Base-by-base conservation (phyloP, 2,329 filamentous ascomycete genomes). In the Stromatinia cepivora region DNA sequence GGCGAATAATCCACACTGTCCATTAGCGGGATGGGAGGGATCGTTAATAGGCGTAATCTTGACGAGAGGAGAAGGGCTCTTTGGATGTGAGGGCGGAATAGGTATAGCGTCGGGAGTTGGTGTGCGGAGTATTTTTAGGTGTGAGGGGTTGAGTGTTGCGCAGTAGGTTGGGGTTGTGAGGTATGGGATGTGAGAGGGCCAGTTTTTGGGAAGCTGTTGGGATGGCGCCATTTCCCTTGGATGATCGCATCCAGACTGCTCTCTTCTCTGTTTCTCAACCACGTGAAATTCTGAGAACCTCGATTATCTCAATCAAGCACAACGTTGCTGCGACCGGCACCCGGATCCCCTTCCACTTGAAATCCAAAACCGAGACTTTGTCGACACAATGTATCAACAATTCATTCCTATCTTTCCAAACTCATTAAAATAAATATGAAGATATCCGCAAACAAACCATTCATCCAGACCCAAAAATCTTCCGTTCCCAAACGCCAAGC, bases 1-100 rank as follows among this genome's bases (percentile, higher is more conserved):
- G 5, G 88, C 87, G 75, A 89, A 90, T 45, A 90, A 84, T 0
- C 88, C 88, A 64, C 76, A 78, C 77, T 90, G 88, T 5, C 84
- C 84, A 73, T 80, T 73, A 17, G 88, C 88, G 0, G 88, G 88
- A 74, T 90, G 88, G 0, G 77, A 72, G 0, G 82, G 77, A 65
- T 83, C 77, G 0, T 74, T 75, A 71, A 90, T 90, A 46, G 80
- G 79, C 15, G 82, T 81, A 73, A 90, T 89, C 71, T 79, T 83
- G 66, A 88, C 86, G 11, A 82, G 75, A n/a, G 81, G 70, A 67
- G 80, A 83, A 13, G 87, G 85, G 0, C 83, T 82, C 54, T 79
- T 77, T 1, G 82, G 77, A 9, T 78, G 77, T 66, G 78, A 72
- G 17, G 76, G 67, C 1, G 81, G 79, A 22, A 84, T 77, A 52